Evolutionary conservation across 768 basidiomycete species (phyloP).

Genomic region (Kwoniella dejecticola): DNA sequence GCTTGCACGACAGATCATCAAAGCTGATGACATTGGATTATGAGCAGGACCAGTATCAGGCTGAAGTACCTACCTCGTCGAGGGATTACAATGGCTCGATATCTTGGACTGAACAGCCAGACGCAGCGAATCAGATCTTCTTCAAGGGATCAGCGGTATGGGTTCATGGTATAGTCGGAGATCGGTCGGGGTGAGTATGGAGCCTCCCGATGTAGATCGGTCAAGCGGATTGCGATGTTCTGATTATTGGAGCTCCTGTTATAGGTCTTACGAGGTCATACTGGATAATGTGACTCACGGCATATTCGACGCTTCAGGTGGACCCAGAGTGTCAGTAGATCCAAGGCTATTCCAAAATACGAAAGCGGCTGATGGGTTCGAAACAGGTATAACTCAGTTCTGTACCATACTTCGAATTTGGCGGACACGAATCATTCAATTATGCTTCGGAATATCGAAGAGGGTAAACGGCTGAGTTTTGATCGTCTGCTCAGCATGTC

Average conservation of each 20-base stretch:
- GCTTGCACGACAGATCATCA: not conserved
- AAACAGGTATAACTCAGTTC: constrained; percentile 32
- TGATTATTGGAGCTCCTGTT: not conserved
- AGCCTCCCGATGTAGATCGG: not conserved
- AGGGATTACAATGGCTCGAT: constrained; percentile 31
- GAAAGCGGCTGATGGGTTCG: not conserved
- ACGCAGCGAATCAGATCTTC: constrained; percentile 29
- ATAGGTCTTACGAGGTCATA: constrained; percentile 35
- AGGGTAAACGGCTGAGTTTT: constrained; percentile 35
- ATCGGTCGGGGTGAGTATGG: constrained; percentile 24
- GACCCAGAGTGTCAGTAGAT: constrained; percentile 29
- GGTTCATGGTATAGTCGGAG: constrained; percentile 27
- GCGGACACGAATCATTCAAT: constrained; percentile 25
- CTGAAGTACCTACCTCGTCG: constrained; percentile 8
- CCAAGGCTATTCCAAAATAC: no score
- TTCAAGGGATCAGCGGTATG: constrained; percentile 30
- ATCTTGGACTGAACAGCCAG: constrained; percentile 41
- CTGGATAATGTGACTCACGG: constrained; percentile 34
- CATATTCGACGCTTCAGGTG: constrained; percentile 29
- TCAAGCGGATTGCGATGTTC: not conserved
- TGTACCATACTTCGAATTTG: constrained; percentile 33
- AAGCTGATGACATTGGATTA: not conserved
- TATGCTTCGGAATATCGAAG: constrained; percentile 28
- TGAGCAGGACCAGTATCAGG: constrained; percentile 30
- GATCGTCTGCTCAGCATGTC: constrained; percentile 34